Evolutionary conservation across 2,329 filamentous ascomycete species (phyloP), one percentile per base, ranked within the genome.

Genomic region (Arthrobotrys musiformis): DNA sequence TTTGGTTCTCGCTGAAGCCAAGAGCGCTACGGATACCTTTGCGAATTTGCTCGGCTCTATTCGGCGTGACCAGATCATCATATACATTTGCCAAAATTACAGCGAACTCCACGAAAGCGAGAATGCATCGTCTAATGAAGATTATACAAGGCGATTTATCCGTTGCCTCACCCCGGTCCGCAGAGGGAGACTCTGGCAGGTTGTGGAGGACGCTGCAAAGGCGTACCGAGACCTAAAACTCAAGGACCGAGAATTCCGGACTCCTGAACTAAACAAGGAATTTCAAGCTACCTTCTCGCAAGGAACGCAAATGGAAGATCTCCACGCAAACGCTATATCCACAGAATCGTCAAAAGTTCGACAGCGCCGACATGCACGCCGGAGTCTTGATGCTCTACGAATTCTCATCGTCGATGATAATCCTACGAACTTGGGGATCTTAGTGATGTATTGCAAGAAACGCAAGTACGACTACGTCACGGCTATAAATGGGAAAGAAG

Each of bases 371-470:
- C 54, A 69, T 30, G 26, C 22, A 13, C 48, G 24, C 1, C 54
- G 63, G 26, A 28, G 4, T 0, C 46, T 63, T 15, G 54, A 63
- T 0, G 46, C 70, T 8, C 66, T 77, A 13, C 52, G 58, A 19
- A 70, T 77, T 11, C 82, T 87, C 0, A 80, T 87, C 0, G 86
- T 86, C 0, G 86, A 87, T 75, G 86, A 86, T 74, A 87, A 87
- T 52, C 67, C 83, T 1, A 84, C 87, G 67, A 87, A 87, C 22
- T 82, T 86, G 0, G 85, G 85, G 19, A 86, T 87, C 26, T 79
- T 87, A 28, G 82, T 84, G 17, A 85, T 86, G 80, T 86, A 86
- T 78, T 85, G 86, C 60, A 83, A 84, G 66, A 84, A 84, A 46
- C 82, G 85, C 9, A 82, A 83, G 0, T 82, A 86, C 24, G 82